Percentiles rank a stretch among this genome's conserved stretches.
Conservation (phyloP, 805 yeast species). For the Kregervanrija pseudodelftensis region DNA sequence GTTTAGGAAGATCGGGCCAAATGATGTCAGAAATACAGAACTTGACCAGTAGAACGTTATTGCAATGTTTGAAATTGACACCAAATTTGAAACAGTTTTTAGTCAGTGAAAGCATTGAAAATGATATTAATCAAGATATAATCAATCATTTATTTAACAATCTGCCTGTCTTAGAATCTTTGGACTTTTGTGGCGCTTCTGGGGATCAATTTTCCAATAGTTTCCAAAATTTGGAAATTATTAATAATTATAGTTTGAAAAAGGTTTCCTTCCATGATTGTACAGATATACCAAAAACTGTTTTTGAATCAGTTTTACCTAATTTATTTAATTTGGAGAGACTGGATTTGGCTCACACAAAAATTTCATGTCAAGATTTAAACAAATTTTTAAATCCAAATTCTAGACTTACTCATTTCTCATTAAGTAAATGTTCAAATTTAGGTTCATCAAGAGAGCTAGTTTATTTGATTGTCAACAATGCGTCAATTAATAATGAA, state of each 20-base stretch:
- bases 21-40: conserved; percentile 90
- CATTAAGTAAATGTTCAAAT: conserved; percentile 57
- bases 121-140: conserved; percentile 61
- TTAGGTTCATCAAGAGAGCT: conserved; percentile 63
- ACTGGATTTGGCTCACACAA: conserved; percentile 77
- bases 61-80: conserved; percentile 51
- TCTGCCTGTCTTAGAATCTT: conserved; percentile 49
- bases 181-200: conserved; percentile 88
- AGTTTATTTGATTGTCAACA: conserved; percentile 60
- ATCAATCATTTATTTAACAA: conserved; percentile 47
- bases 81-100: conserved; percentile 72
- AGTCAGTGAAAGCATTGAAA: conserved; percentile 80
- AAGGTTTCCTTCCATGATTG: conserved; percentile 82
- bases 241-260: conserved; percentile 24
- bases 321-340: conserved; percentile 50
- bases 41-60: conserved; percentile 71
- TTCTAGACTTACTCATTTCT: conserved; percentile 65
- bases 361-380: conserved; percentile 59
- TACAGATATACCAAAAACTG: conserved; percentile 59
- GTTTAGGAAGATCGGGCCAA: conserved; percentile 79
- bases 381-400: conserved; percentile 43
- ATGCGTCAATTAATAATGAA: conserved; percentile 48
- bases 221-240: conserved; percentile 37
- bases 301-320: conserved; percentile 51
- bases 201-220: conserved; percentile 54